Evolutionary conservation across 148 eudicot species (phyloP).

Genomic region (Fagopyrum homotropicum): DNA sequence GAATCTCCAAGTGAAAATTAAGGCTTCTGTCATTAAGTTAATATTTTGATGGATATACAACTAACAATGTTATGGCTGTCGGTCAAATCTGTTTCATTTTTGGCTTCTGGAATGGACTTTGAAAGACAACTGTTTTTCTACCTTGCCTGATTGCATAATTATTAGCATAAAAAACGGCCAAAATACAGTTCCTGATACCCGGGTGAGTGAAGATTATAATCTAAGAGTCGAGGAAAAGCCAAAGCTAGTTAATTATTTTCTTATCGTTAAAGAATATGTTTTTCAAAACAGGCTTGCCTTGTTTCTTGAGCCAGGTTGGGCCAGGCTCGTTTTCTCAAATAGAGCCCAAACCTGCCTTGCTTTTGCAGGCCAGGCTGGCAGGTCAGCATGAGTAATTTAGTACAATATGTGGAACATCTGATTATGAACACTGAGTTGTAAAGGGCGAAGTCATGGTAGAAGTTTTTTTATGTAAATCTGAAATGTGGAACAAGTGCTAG

Average conservation of each 20-base stretch:
- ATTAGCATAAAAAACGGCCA: not conserved
- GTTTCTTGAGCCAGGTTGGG: not conserved
- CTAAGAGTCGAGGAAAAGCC: not conserved
- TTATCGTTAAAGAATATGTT: not conserved
- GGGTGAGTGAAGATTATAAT: not conserved
- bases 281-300: not conserved
- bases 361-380: not conserved
- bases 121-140: not conserved
- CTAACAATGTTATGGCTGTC: not conserved
- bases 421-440: not conserved
- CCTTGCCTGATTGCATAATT: not conserved
- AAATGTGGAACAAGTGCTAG: not conserved
- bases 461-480: conserved; percentile 2
- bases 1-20: not conserved
- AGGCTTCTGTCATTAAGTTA: not conserved
- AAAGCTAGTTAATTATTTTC: not conserved
- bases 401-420: conserved; percentile 1
- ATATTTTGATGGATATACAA: not conserved
- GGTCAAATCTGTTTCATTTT: not conserved
- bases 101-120: not conserved
- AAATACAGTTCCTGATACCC: not conserved
- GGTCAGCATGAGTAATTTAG: not conserved
- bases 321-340: not conserved
- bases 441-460: not conserved
- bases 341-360: not conserved